Conservation (phyloP, 2,329 filamentous ascomycete species). For the Cladosporium austrohemisphaericum region DNA sequence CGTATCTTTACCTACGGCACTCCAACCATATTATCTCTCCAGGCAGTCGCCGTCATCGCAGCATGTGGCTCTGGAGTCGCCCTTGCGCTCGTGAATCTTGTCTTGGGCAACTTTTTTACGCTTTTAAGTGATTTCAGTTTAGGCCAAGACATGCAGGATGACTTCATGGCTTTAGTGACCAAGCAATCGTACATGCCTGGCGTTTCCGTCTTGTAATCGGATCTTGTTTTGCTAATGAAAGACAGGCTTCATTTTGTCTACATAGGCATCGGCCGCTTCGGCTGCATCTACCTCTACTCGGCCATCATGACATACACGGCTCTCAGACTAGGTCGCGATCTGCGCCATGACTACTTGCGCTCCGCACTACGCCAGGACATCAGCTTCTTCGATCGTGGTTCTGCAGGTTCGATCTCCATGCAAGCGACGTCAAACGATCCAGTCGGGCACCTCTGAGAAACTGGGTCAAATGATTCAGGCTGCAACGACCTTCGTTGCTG, state of each 20-base stretch:
- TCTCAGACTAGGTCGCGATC: conserved; percentile 47
- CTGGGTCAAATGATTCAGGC: conserved; percentile 32
- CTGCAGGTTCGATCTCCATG: conserved; percentile 55
- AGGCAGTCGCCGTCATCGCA: not conserved
- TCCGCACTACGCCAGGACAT: conserved; percentile 63
- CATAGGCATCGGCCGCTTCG: conserved; percentile 65
- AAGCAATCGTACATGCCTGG: not conserved
- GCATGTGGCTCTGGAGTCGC: not conserved
- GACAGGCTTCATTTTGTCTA: conserved; percentile 60
- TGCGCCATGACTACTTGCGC: conserved; percentile 61
- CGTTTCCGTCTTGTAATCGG: not conserved
- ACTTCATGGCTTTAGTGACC: not conserved
- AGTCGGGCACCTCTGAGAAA: conserved; percentile 41
- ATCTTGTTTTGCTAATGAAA: not conserved
- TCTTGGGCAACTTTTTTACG: not conserved
- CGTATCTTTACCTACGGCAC: not conserved
- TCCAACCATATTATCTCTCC: not conserved
- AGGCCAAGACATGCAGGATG: not conserved
- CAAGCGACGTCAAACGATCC: conserved; percentile 58
- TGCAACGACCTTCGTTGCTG: conserved; percentile 37
- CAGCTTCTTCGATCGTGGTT: conserved; percentile 60
- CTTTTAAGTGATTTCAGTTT: not conserved
- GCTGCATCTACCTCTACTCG: conserved; percentile 56
- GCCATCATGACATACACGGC: conserved; percentile 47
- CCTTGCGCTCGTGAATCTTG: not conserved